Evolutionary conservation across 306 rosid genomes (phyloP).

Genomic region (Dalbergia oliveri): DNA sequence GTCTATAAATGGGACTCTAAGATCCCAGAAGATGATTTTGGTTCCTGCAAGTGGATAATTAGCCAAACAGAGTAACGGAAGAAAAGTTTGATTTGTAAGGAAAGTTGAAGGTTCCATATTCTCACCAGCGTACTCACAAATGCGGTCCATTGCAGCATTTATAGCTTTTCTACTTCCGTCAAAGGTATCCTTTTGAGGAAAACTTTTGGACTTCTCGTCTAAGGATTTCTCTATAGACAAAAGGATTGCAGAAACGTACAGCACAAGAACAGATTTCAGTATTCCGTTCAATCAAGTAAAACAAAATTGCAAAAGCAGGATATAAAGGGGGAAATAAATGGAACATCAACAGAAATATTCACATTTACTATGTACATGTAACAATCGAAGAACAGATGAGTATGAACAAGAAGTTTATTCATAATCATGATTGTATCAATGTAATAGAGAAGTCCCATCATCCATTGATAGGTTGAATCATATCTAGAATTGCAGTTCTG

Average conservation of each 20-base stretch:
- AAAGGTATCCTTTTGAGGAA: slow-evolving; percentile 69
- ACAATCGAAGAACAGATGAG: neutral
- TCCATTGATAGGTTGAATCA: slow-evolving; percentile 11
- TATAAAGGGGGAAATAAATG: slow-evolving; percentile 29
- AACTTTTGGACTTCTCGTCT: slow-evolving; percentile 75
- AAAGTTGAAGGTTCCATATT: slow-evolving; percentile 28
- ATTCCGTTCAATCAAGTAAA: slow-evolving; percentile 9
- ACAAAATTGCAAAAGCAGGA: slow-evolving; percentile 1
- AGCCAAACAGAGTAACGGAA: slow-evolving; percentile 24
- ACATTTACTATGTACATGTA: neutral
- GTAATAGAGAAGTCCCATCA: neutral
- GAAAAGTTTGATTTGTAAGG: slow-evolving; percentile 39
- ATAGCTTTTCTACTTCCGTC: slow-evolving; percentile 92
- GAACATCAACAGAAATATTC: slow-evolving; percentile 20
- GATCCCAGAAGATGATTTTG: slow-evolving; percentile 93
- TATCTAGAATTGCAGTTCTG: neutral
- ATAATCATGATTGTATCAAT: slow-evolving; percentile 9
- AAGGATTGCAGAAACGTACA: slow-evolving; percentile 22
- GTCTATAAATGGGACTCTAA: slow-evolving; percentile 86
- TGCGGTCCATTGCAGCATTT: slow-evolving; percentile 85
- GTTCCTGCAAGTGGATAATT: slow-evolving; percentile 76
- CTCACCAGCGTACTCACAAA: slow-evolving; percentile 93
- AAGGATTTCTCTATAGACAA: slow-evolving; percentile 69
- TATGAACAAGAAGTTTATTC: slow-evolving; percentile 16
- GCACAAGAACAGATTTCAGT: slow-evolving; percentile 26